These are phyloP conservation scores for Ramichloridium luteum DNA, from an alignment of 2,329 filamentous ascomycete species.

Conservation along the genomic window DNA sequence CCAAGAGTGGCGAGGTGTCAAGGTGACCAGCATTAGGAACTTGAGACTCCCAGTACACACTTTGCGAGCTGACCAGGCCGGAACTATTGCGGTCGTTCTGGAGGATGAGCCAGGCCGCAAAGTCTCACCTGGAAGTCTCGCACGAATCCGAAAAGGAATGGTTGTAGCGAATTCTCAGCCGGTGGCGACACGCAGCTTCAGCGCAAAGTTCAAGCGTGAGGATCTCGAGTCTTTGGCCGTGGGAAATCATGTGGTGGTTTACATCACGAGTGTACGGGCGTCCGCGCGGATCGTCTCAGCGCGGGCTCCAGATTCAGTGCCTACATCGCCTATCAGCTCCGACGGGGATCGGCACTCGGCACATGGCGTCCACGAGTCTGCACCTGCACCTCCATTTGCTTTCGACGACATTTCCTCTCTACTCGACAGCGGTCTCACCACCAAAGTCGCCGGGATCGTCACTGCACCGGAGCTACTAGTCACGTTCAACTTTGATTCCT, in stretches of 20 bases:
- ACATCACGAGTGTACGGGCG: constrained; percentile 75
- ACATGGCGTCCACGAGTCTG: constrained; percentile 18
- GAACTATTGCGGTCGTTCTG: constrained; percentile 66
- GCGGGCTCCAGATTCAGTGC: constrained; percentile 20
- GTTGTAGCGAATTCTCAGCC: constrained; percentile 53
- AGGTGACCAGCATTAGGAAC: constrained; percentile 76
- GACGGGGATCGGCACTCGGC: constrained; percentile 26
- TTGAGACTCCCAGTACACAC: constrained; percentile 69
- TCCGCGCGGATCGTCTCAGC: constrained; percentile 56
- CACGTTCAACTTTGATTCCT: constrained; percentile 55
- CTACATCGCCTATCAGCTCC: neutral
- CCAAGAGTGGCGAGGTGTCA: constrained; percentile 68
- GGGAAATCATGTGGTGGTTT: constrained; percentile 65
- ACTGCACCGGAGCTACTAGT: constrained; percentile 36
- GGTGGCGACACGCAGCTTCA: constrained; percentile 37
- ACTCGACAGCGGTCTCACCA: constrained; percentile 8
- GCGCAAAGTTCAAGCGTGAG: constrained; percentile 55
- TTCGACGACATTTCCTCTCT: constrained; percentile 15
- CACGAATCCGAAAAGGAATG: constrained; percentile 62
- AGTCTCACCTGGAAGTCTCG: constrained; percentile 21
- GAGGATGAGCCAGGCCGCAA: constrained; percentile 24
- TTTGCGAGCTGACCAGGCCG: constrained; percentile 70
- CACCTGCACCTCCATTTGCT: constrained; percentile 10
- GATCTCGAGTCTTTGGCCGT: constrained; percentile 52
- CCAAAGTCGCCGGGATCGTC: constrained; percentile 15